phyloP scores from a whole-genome alignment of 495 filamentous ascomycete genomes.

The Talaromyces wortmannii region DNA sequence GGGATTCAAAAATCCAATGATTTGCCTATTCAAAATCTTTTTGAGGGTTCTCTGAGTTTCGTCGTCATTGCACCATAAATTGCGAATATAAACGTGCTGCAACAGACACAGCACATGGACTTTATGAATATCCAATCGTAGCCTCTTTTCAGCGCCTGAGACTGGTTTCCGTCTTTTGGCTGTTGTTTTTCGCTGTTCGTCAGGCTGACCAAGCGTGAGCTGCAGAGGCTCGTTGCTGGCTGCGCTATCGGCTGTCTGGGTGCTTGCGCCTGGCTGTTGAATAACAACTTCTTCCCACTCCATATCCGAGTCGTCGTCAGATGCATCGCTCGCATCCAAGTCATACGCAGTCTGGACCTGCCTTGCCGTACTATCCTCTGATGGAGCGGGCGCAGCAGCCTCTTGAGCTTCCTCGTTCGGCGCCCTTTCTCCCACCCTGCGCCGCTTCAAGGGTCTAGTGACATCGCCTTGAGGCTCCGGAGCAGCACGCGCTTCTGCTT shows the following conservation, averaged over 20 bases:
- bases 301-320: conserved; percentile 52
- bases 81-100: conserved; percentile 65
- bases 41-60: conserved; percentile 55
- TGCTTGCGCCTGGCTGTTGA: conserved; percentile 19
- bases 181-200: conserved; percentile 26
- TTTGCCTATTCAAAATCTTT: conserved; percentile 52
- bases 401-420: conserved; percentile 10
- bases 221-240: conserved; percentile 38
- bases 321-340: conserved; percentile 31
- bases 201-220: conserved; percentile 48
- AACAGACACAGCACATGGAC: conserved; percentile 77
- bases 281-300: conserved; percentile 70
- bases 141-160: conserved; percentile 60
- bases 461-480: conserved; percentile 17
- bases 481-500: conserved; percentile 44
- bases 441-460: conserved; percentile 32
- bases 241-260: conserved; percentile 7
- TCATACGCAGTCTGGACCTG: conserved; percentile 38
- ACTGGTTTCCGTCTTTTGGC: conserved; percentile 50
- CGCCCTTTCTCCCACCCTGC: conserved; percentile 26
- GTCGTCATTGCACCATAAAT: conserved; percentile 82
- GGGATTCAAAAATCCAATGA: conserved; percentile 56
- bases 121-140: conserved; percentile 76
- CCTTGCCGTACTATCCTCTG: conserved; percentile 6
- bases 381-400: conserved; percentile 5